Base-by-base conservation (phyloP, 371 early-diverging fungal genomes). In the Zopfochytrium polystomum region DNA sequence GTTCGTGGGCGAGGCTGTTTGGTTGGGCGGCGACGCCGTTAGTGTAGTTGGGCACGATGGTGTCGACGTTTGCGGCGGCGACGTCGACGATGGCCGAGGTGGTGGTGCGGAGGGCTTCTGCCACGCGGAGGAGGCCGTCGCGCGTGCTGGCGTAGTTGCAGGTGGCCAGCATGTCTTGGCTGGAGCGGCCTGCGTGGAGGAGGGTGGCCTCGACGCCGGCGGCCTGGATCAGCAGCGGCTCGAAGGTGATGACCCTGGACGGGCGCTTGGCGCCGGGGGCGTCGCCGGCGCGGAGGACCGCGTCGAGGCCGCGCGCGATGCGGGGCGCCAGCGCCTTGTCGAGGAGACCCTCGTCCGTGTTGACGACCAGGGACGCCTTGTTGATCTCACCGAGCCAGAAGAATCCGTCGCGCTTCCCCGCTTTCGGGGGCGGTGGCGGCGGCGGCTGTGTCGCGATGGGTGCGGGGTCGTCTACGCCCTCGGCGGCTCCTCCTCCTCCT, bases 1-100 rank as follows among this genome's bases (percentile, higher is more conserved):
- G 38, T 18, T 38, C 18, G 38, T 38, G 38, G 11, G 38, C 38
- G 11, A 38, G 18, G 38, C 38, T 38, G 38, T 38, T 38, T 38
- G 38, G 38, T 18, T 38, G 38, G 38, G 38, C 38, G 38, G 38
- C 38, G 38, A 38, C 38, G 38, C 38, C 38, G 38, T 38, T 38
- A 18, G 38, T 38, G 38, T 38, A 38, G 38, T 38, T 38, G 38
- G 38, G 38, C 11, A 38, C 38, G 38, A 38, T 18, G 38, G 38
- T 38, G 38, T 7, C 38, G 38, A 38, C 38, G 38, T 18, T 38
- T 38, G 38, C 38, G 11, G 38, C 38, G 18, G 38, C 38, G 18
- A 38, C 38, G 38, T 38, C 38, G 38, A 38, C 11, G 38, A 38
- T 38, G 38, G 38, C 38, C 7, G 38, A 11, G 11, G 38, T 38